These are phyloP conservation scores for Pyrenopolyporus hunteri DNA, from an alignment of 495 filamentous ascomycete genomes.

Conservation along the genomic window DNA sequence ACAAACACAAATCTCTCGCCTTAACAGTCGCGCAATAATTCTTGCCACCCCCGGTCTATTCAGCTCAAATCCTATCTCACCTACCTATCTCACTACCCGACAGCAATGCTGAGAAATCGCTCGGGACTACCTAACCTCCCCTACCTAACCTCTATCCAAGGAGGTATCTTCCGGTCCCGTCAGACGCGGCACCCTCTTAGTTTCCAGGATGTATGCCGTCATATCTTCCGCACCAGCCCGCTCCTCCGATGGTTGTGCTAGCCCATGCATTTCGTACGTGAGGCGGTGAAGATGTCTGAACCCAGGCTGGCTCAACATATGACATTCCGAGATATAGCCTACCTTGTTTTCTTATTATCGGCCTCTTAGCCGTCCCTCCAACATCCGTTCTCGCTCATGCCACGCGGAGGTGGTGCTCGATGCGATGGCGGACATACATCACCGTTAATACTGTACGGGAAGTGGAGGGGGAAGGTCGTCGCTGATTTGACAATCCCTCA, in stretches of 20 bases:
- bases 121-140: background rate
- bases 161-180: background rate
- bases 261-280: constrained; percentile 26
- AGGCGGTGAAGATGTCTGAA: constrained; percentile 23
- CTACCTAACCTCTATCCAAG: background rate
- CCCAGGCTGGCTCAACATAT: constrained; percentile 21
- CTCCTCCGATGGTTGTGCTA: background rate
- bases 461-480: constrained; percentile 40
- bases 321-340: constrained; percentile 14
- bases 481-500: constrained; percentile 51
- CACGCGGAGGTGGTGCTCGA: constrained; percentile 2
- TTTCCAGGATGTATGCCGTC: constrained; percentile 12
- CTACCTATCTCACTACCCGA: no score
- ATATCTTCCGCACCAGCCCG: constrained; percentile 7
- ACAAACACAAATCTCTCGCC: no score
- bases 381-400: constrained; percentile 6
- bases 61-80: no score
- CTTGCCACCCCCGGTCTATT: no score
- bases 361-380: constrained; percentile 11
- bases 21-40: no score
- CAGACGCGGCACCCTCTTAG: constrained; percentile 7
- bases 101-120: background rate
- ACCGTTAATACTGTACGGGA: constrained; percentile 16
- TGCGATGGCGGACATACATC: constrained; percentile 11
- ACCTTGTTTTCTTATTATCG: constrained; percentile 19